Evolutionary conservation across 1,284 basidiomycete species (phyloP).

Genomic region (Ganoderma leucocontextum): DNA sequence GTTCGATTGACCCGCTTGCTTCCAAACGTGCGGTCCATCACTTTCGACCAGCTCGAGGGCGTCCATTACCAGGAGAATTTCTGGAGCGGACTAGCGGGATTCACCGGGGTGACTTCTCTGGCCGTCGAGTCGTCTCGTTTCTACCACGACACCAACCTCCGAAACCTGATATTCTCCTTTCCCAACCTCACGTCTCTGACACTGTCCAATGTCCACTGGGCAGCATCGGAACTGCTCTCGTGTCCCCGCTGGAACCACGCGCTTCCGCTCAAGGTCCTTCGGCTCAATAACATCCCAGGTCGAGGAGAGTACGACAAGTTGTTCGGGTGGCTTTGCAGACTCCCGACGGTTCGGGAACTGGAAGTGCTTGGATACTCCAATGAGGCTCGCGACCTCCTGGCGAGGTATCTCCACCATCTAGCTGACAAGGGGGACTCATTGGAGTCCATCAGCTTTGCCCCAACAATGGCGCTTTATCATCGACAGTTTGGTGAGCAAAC

Average conservation of each 20-base stretch:
- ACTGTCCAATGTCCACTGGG: conserved; percentile 13
- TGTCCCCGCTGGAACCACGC: background rate
- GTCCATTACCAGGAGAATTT: background rate
- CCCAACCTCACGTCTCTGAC: conserved; percentile 13
- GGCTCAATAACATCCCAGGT: background rate
- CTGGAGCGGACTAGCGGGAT: background rate
- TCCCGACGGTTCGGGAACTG: conserved; percentile 6
- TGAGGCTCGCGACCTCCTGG: background rate
- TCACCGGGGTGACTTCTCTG: conserved; percentile 6
- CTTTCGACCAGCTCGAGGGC: conserved; percentile 13
- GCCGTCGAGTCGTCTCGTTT: conserved; percentile 4
- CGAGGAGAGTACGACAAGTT: conserved; percentile 2
- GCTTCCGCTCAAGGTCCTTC: conserved; percentile 13
- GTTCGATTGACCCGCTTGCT: background rate
- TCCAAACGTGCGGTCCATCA: conserved; percentile 15
- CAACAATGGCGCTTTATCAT: conserved; percentile 1
- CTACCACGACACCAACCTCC: conserved; percentile 1
- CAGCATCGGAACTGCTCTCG: background rate
- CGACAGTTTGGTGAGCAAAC: background rate
- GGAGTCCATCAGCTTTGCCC: conserved; percentile 7
- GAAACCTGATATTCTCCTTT: conserved; percentile 8
- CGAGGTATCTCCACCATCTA: conserved; percentile 8
- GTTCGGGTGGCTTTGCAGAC: conserved; percentile 7
- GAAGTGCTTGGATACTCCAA: background rate
- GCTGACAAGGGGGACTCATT: conserved; percentile 5